Evolutionary conservation across 73 alveolate genomes (phyloP), one percentile per base, ranked within the genome.

Genomic region (Tetrahymena borealis): DNA sequence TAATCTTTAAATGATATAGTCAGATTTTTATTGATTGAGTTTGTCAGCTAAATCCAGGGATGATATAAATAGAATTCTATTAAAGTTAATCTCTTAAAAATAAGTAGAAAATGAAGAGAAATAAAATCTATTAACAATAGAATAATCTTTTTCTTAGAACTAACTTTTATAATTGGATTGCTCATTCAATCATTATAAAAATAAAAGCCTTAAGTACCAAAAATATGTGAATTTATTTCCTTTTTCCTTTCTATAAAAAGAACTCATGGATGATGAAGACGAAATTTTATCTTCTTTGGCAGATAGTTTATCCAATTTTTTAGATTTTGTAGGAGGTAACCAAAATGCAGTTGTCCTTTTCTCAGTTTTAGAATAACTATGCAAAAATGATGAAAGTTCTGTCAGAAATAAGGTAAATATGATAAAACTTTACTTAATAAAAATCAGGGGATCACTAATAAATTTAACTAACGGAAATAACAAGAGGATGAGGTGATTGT

Each of bases 201-300:
- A n/a, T n/a, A n/a, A n/a, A n/a, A n/a, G n/a, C n/a, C n/a, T n/a
- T n/a, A n/a, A 60, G 85, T 35, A 60, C 16, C 43, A 39, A 39
- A 7, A 39, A 12, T 12, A 39, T 39, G 43, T 60, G 85, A 4
- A 24, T 15, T 24, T 24, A 60, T 60, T 60, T 20, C 6, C n/a
- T 24, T 60, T 60, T 93, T 18, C 41, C 18, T 94, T 32, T 38
- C 20, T 77, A 41, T 35, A 60, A 33, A 36, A 91, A 96, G 99
- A 97, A 79, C 91, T 97, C 91, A 41, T 97, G 94, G 99, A 98
- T 91, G 99, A 98, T 94, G 99, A 98, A 78, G 99, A 98, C 77
- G 99, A 98, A 94, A 98, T 98, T 90, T 97, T 98, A 36, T 92
- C 98, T 7, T 98, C 96, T 40, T 94, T 98, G 93, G 99, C 99